Base-by-base conservation (phyloP, 208 protist species). In the Strigomonas oncopelti region DNA sequence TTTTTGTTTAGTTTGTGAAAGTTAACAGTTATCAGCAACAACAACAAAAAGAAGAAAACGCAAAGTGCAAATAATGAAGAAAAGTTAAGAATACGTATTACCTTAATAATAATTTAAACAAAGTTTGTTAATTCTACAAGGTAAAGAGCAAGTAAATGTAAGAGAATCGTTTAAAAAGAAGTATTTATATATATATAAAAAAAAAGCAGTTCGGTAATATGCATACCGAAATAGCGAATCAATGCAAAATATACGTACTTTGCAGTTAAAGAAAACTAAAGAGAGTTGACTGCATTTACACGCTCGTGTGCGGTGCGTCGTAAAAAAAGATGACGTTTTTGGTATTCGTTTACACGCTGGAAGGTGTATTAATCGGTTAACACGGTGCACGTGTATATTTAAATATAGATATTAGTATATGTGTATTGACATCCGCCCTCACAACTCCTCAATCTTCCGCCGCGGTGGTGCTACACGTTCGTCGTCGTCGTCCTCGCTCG, bases 381-480 rank as follows among this genome's bases (percentile, higher is more conserved):
- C 34, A 11, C n/a, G n/a, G n/a, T n/a, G n/a, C n/a, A n/a, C n/a
- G n/a, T n/a, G n/a, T n/a, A n/a, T n/a, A n/a, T n/a, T n/a, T n/a
- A n/a, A n/a, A n/a, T n/a, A n/a, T n/a, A n/a, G n/a, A n/a, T n/a
- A n/a, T n/a, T n/a, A n/a, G n/a, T n/a, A n/a, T n/a, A n/a, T n/a
- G n/a, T n/a, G n/a, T n/a, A n/a, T n/a, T n/a, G n/a, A n/a, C n/a
- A n/a, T n/a, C n/a, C n/a, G n/a, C n/a, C n/a, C 86, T 28, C 78
- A 80, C 59, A 91, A 71, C 57, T 91, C 85, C 52, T 81, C 67
- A 32, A 91, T 81, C 46, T 69, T 68, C 11, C 58, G 61, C 9
- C 67, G 70, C 18, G 59, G 55, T 36, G n/a, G 20, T 20, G 3
- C n/a, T n/a, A n/a, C n/a, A n/a, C n/a, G 20, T 16, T 66, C 38